These are phyloP conservation scores for Trichoderma semiorbis DNA, from an alignment of 2,329 filamentous ascomycete genomes.

Conservation along the genomic window DNA sequence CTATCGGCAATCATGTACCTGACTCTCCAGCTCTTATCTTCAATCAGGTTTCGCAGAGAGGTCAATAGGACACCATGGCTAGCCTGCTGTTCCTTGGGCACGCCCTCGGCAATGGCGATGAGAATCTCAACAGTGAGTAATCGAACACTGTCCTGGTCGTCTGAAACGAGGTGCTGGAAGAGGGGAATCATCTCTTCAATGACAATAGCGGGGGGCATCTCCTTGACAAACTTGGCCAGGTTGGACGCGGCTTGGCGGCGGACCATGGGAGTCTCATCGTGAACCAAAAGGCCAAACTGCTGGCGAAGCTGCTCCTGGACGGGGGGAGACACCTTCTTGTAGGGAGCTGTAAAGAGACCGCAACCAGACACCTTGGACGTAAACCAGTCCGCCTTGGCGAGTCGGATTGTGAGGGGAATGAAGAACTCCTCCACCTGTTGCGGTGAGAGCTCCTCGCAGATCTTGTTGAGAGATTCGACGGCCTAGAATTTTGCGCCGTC, in stretches of 20 bases:
- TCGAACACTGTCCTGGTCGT: conserved; percentile 97
- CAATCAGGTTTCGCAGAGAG: conserved; percentile 87
- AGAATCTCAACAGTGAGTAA: conserved; percentile 94
- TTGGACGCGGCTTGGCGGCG: conserved; percentile 95
- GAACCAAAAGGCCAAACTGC: conserved; percentile 88
- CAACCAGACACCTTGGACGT: conserved; percentile 98
- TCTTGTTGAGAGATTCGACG: conserved; percentile 98
- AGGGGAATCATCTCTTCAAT: conserved; percentile 99
- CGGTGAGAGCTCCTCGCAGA: conserved; percentile 86
- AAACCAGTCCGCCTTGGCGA: conserved; percentile 99
- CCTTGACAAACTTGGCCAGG: conserved; percentile 94
- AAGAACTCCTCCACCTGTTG: conserved; percentile 97
- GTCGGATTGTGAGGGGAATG: conserved; percentile 89
- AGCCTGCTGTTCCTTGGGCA: conserved; percentile 96
- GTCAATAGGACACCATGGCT: conserved; percentile 92
- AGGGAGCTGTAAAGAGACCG: conserved; percentile 89
- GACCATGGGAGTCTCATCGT: conserved; percentile 99
- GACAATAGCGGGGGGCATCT: conserved; percentile 86
- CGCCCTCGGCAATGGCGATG: conserved; percentile 92
- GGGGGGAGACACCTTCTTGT: conserved; percentile 82
- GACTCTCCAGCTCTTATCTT: conserved; percentile 99
- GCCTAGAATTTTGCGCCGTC: conserved; percentile 54
- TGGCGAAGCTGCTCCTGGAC: conserved; percentile 88
- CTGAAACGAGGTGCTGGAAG: conserved; percentile 92
- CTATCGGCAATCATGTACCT: conserved; percentile 98